phyloP scores from a whole-genome alignment of 345 rosid genomes.

The Gossypium herbaceum region DNA sequence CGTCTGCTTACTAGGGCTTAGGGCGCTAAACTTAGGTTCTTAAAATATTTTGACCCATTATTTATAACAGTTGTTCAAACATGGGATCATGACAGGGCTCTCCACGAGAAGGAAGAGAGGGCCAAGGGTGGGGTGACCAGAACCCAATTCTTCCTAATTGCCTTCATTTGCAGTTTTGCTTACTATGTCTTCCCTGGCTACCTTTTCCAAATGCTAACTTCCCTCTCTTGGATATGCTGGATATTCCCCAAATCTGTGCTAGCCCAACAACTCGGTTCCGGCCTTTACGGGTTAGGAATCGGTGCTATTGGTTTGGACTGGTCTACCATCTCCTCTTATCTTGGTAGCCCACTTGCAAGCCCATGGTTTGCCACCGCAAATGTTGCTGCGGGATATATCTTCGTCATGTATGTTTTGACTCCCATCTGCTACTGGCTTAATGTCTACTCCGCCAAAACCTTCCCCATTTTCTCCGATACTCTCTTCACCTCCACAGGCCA shows the following conservation, averaged over 20 bases:
- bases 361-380: conserved; percentile 99
- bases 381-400: conserved; percentile 68
- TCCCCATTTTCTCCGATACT: conserved; percentile 74
- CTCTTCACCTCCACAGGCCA: conserved; percentile 68
- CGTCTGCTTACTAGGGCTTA: too few species aligned
- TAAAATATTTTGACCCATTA: too few species aligned
- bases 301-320: conserved; percentile 77
- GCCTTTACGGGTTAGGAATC: conserved; percentile 86
- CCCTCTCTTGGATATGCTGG: conserved; percentile 97
- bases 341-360: conserved; percentile 98
- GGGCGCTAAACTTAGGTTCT: too few species aligned
- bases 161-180: conserved; percentile 81
- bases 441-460: conserved; percentile 72
- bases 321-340: conserved; percentile 92
- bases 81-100: conserved; percentile 41
- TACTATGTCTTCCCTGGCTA: conserved; percentile 90
- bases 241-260: conserved; percentile 59
- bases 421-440: conserved; percentile 78
- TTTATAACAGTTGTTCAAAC: too few species aligned
- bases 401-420: conserved; percentile 69
- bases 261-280: conserved; percentile 93
- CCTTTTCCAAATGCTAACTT: conserved; percentile 77
- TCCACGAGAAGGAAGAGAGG: conserved; percentile 86
- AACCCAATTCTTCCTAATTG: conserved; percentile 77
- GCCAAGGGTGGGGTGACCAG: conserved; percentile 68